Base-by-base conservation (phyloP, 2,329 filamentous ascomycete genomes). In the Peltaster fructicola region DNA sequence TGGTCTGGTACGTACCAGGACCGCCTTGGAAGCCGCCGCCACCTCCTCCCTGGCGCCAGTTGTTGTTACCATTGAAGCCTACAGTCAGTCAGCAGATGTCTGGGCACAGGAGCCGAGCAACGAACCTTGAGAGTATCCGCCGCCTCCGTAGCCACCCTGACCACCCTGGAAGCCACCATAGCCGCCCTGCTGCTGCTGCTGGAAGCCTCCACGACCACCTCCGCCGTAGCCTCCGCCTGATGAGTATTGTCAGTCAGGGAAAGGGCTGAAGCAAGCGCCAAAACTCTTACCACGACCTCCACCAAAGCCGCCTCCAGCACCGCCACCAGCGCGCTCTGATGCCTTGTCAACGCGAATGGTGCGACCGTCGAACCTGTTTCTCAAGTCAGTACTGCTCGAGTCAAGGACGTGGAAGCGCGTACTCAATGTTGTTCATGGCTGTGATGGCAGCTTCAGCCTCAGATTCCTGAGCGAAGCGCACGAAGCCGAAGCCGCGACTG, bases 401-500 rank as follows among this genome's bases (percentile, higher is more conserved):
- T 15, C 14, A 13, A 20, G 22, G 16, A 10, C 11, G 9, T 15
- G 12, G 5, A 19, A n/a, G 17, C n/a, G 48, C 78, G 54, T 65
- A 93, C 85, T 93, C 82, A 42, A 79, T 61, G 50, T 84, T 82
- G 62, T 88, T 85, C 79, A 88, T 84, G 37, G 61, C 59, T 22
- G 61, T 53, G 50, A 85, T 85, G 20, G 80, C 80, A 38, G 65
- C 64, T 45, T 82, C 71, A 34, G 80, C 79, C 52, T 84, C 76
- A 22, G 61, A 56, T 37, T 84, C 79, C 37, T 71, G 69, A 25
- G 68, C 58, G 57, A 85, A 98, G 42, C 84, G 78, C 36, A 98
- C 85, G 53, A 95, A 95, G 23, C 88, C 88, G 52, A 95, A 98
- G 32, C 88, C 88, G 53, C 88, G 80, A 64, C 84, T 93, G 53